Base-by-base conservation (phyloP, 2,329 filamentous ascomycete genomes). In the Colletotrichum somersetense region DNA sequence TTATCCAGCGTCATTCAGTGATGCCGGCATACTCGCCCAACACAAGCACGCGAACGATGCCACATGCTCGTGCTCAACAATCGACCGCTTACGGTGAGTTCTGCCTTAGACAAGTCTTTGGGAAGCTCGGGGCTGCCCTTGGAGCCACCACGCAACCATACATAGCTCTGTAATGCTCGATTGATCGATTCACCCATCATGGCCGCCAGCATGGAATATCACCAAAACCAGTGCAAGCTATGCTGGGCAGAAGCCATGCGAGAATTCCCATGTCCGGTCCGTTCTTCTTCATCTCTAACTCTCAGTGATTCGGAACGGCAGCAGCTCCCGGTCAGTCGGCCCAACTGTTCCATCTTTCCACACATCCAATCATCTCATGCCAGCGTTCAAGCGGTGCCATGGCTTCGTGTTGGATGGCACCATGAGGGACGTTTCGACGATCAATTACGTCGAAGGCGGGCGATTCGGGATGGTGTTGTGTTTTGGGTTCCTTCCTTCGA, bases 401-500 rank as follows among this genome's bases (percentile, higher is more conserved):
- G 42, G 23, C 57, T 46, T 64, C 64, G 52, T n/a, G 44, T 23
- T 52, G 50, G 52, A 58, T 53, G 50, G 44, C 44, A 57, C 65
- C 33, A 62, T 58, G 42, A 53, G 14, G 57, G 52, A 44, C 64
- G 58, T 63, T 62, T 71, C 52, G 58, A 63, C 65, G 64, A 71
- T 71, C 68, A 63, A 35, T 59, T 23, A 26, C 35, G 50, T 38
- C 55, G 40, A 35, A 42, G 12, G 46, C 63, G 68, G 50, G 40
- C 52, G 42, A 46, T 42, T 62, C 57, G 33, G 30, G 63, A 62
- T 30, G 35, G 38, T 26, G 18, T 57, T 18, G 35, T 44, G 65
- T 58, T 50, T 59, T 58, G 52, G 26, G 50, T 57, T 40, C 23
- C 52, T 58, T 71, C 23, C 52, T 63, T 62, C 44, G 44, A 52